Evolutionary conservation across 2,329 filamentous ascomycete genomes (phyloP), one percentile per base, ranked within the genome.

Genomic region (Lasiodiplodia sp.): DNA sequence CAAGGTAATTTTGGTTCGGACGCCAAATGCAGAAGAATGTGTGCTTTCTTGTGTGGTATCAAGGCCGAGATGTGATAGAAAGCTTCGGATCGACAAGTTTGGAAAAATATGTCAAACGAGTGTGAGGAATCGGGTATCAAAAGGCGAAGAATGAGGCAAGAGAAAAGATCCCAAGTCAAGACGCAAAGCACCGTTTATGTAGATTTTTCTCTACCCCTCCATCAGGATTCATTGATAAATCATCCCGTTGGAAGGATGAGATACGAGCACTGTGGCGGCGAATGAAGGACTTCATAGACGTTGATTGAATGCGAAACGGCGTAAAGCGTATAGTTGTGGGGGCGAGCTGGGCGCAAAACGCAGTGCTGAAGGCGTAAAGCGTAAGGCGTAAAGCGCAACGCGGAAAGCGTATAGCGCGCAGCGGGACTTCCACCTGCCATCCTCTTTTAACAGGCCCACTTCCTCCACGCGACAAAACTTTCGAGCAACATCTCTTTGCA

Each of bases 281-380:
- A n/a, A 47, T 10, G 7, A 18, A 3, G n/a, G 8, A 21, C 21
- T 10, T 10, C 44, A 47, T n/a, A 11, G 18, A n/a, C 4, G 44
- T 47, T 18, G 2, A n/a, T n/a, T 21, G 3, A 14, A 47, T 21
- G 44, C 44, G 21, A n/a, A n/a, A 47, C n/a, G n/a, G 44, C 44
- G 44, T 47, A n/a, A 47, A 47, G 44, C 18, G 44, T n/a, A 21
- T 10, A 47, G 18, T 2, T 11, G 44, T 47, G 44, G 44, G 31
- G 7, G 7, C 31, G 34, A 21, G 51, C 16, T 21, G n/a, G 52
- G 25, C 38, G 49, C 7, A 68, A 51, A 25, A n/a, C 34, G 47
- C n/a, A 28, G 21, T 18, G 55, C 55, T 34, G 37, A 57, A 34
- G 28, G 56, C 56, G 56, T 25, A 49, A 49, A 62, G 57, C 57